phyloP scores from a whole-genome alignment of 2,329 filamentous ascomycete genomes.

The Lachnum nothofagi region DNA sequence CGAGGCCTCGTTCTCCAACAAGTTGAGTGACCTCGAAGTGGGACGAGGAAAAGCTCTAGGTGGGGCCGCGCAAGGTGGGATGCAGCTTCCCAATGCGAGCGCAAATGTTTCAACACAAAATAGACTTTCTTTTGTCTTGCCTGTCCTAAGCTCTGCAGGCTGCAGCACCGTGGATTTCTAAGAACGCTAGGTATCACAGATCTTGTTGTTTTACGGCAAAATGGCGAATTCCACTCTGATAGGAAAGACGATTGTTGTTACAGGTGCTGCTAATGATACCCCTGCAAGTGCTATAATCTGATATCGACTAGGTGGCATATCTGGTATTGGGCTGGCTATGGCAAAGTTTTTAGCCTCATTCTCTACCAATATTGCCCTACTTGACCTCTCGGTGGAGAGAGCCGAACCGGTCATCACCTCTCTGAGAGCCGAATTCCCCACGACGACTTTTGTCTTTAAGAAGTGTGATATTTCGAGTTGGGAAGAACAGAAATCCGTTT shows the following conservation, averaged over 20 bases:
- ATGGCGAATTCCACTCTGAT: slow-evolving; percentile 15
- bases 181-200: too few species aligned
- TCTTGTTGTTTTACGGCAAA: too few species aligned
- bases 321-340: slow-evolving; percentile 69
- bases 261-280: slow-evolving; percentile 8
- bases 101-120: too few species aligned
- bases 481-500: slow-evolving; percentile 24
- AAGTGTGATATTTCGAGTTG: slow-evolving; percentile 27
- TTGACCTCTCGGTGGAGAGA: slow-evolving; percentile 15
- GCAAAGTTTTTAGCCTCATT: slow-evolving; percentile 42
- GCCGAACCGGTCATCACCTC: slow-evolving; percentile 19
- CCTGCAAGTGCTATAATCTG: neutral
- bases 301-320: slow-evolving; percentile 65
- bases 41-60: too few species aligned
- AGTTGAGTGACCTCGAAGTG: too few species aligned
- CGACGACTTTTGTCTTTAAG: slow-evolving; percentile 17
- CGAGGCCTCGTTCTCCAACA: too few species aligned
- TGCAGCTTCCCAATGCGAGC: too few species aligned
- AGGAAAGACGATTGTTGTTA: slow-evolving; percentile 18
- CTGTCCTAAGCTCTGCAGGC: too few species aligned
- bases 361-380: slow-evolving; percentile 13
- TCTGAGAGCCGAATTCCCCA: slow-evolving; percentile 12
- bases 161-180: too few species aligned
- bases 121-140: too few species aligned
- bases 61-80: too few species aligned